Base-by-base conservation (phyloP, 1,284 basidiomycete genomes). In the Tilletia walkeri region DNA sequence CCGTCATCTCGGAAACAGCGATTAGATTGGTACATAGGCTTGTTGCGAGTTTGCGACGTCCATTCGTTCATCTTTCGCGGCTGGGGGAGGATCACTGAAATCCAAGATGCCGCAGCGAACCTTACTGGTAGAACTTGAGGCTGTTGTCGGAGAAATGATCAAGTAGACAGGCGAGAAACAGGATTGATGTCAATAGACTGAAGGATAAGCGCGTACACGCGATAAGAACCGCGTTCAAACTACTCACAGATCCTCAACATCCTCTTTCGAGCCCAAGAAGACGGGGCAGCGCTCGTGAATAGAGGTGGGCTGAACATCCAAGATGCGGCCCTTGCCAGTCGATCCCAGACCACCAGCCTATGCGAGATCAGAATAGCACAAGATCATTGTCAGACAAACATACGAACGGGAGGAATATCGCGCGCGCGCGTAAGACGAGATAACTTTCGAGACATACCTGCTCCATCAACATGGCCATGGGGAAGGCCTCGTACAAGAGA, bases 381-480 rank as follows among this genome's bases (percentile, higher is more conserved):
- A 53, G 54, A 50, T 53, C n/a, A 59, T 9, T 18, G 38, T 30
- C 24, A 30, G 24, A 30, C 24, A 30, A 30, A 30, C 24, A 30
- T 30, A 30, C 24, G 24, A 30, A 30, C 24, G 24, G 24, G 24
- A 30, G 10, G 36, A 10, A 65, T 10, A 65, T 10, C 63, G 7
- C 39, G 36, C n/a, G 36, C n/a, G 48, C n/a, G 39, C 63, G 24
- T 30, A 30, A 30, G 24, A 30, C 24, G 24, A 30, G 24, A 30
- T 30, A 30, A 30, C 24, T 30, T 30, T n/a, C 50, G 20, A 14
- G 12, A 84, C 88, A 66, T 72, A 90, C 91, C 88, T 95, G 94
- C 82, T 98, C 95, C 3, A 90, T 94, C 80, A 98, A 86, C 86
- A 92, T 95, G 2, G 95, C 92, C 95, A 98, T 98, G n/a, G 95